A percentile compares a stretch with the other conserved stretches of the same genome.
These are phyloP conservation scores for Calonectria pseudoturangicola DNA, from an alignment of 2,329 filamentous ascomycete species.

Conservation along the genomic window DNA sequence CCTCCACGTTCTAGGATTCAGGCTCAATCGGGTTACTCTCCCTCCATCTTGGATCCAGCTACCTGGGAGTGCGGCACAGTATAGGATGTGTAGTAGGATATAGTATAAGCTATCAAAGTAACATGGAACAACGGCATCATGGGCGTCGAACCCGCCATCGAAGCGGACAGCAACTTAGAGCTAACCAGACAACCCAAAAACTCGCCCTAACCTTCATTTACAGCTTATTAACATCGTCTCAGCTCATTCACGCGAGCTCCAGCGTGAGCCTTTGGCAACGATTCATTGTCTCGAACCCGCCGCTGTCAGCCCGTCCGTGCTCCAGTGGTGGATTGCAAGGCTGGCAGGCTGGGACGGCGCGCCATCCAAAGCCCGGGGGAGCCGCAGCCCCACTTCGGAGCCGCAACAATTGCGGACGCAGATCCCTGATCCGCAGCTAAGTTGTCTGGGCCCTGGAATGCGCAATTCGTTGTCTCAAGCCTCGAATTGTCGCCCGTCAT, in stretches of 20 bases:
- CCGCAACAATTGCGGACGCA: constrained; percentile 53
- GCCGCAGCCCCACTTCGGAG: constrained; percentile 56
- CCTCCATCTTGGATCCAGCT: constrained; percentile 39
- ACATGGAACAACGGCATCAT: constrained; percentile 36
- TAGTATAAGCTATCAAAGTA: constrained; percentile 21
- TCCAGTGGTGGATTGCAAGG: constrained; percentile 34
- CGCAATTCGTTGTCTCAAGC: constrained; percentile 41
- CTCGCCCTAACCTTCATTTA: constrained; percentile 37
- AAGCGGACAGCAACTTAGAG: constrained; percentile 17
- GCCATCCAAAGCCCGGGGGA: constrained; percentile 49
- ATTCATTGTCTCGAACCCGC: constrained; percentile 37
- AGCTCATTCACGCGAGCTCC: constrained; percentile 44
- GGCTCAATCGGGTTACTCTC: constrained; percentile 39
- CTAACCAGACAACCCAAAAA: constrained; percentile 11
- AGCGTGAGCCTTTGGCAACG: constrained; percentile 27
- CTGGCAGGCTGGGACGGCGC: constrained; percentile 34
- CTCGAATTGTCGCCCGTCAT: constrained; percentile 43
- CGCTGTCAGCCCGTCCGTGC: constrained; percentile 41
- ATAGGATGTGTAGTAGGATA: constrained; percentile 34
- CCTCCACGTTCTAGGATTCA: constrained; percentile 23
- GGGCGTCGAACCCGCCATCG: constrained; percentile 1
- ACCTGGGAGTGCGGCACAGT: constrained; percentile 38
- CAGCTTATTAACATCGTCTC: constrained; percentile 27
- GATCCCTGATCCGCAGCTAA: constrained; percentile 56
- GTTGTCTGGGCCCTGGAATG: constrained; percentile 46